Evolutionary conservation across 2,329 filamentous ascomycete species (phyloP), one percentile per base, ranked within the genome.

Genomic region (Fusarium sacchari): DNA sequence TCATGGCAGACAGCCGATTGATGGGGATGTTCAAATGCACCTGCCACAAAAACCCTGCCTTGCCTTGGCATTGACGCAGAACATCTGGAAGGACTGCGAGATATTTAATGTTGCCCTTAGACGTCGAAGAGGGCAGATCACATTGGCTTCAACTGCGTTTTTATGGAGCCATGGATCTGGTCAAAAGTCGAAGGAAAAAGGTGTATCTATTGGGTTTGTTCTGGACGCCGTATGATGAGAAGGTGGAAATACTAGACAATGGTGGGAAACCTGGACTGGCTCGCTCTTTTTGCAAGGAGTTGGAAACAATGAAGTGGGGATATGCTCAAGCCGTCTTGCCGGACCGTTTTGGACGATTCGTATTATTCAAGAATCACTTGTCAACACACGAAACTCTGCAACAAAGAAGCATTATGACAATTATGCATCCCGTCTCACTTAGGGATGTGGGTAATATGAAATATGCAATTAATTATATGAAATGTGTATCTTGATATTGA

Each of bases 281-380:
- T 61, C n/a, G 49, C 63, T 53, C 42, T 39, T 64, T 37, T 64
- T 37, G 34, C 46, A 57, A 32, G 60, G 69, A 67, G 69, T 76
- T 76, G 40, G 59, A 59, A 68, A 50, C 59, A 60, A 60, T 37
- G 42, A 42, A 60, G 67, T 64, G 61, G 71, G 66, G 64, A 47
- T 69, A 52, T 24, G 42, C 43, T 24, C 32, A 39, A 39, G 32
- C 37, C 42, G 56, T 50, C 40, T 32, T 61, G 30, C 12, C n/a
- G 22, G 40, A n/a, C 17, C 28, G 18, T 34, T 32, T 59, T 52
- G 40, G 36, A 65, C 34, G 39, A 39, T 20, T 39, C 22, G 14
- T 28, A 37, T 26, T 28, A 20, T 18, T 42, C 24, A 40, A 20
- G 24, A 36, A 42, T 40, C n/a, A 14, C 24, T 28, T 39, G 13